Conservation (phyloP, 257 asterid species). For the Penstemon davidsonii region DNA sequence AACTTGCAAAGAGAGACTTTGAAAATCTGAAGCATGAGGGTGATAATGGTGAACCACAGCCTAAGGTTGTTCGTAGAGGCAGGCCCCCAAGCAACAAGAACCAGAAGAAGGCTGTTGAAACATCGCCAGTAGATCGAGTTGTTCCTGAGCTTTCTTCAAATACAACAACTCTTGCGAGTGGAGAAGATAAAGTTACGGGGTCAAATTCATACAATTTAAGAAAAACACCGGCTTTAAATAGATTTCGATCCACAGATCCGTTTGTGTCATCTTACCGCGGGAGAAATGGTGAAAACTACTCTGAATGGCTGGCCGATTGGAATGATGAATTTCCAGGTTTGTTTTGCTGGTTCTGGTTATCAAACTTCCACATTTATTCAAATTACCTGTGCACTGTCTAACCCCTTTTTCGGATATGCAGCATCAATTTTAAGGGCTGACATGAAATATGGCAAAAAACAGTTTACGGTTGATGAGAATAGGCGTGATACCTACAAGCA, state of each 20-base stretch:
- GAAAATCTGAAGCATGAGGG: constrained; percentile 85
- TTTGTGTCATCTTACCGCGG: constrained; percentile 50
- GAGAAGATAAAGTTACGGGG: constrained; percentile 60
- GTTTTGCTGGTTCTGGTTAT: constrained; percentile 16
- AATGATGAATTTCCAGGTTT: constrained; percentile 93
- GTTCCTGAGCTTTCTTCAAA: constrained; percentile 57
- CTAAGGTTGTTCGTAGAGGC: constrained; percentile 92
- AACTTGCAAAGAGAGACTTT: constrained; percentile 78
- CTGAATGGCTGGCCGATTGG: constrained; percentile 81
- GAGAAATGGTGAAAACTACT: constrained; percentile 65
- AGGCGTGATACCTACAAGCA: constrained; percentile 83
- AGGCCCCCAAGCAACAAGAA: constrained; percentile 87
- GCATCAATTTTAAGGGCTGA: constrained; percentile 88
- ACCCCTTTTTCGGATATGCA: constrained; percentile 34
- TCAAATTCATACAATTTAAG: constrained; percentile 79
- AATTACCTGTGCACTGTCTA: constrained; percentile 11
- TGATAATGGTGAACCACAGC: constrained; percentile 87
- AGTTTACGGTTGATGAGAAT: constrained; percentile 67
- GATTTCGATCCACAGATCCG: constrained; percentile 52
- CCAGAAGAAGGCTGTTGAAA: constrained; percentile 57
- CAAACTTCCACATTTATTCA: background rate
- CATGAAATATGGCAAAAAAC: constrained; percentile 88
- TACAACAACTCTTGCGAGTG: constrained; percentile 56
- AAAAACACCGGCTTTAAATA: constrained; percentile 52
- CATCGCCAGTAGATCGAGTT: constrained; percentile 55